phyloP scores from a whole-genome alignment of 805 yeast genomes.

The Saccharomycopsis sp. region DNA sequence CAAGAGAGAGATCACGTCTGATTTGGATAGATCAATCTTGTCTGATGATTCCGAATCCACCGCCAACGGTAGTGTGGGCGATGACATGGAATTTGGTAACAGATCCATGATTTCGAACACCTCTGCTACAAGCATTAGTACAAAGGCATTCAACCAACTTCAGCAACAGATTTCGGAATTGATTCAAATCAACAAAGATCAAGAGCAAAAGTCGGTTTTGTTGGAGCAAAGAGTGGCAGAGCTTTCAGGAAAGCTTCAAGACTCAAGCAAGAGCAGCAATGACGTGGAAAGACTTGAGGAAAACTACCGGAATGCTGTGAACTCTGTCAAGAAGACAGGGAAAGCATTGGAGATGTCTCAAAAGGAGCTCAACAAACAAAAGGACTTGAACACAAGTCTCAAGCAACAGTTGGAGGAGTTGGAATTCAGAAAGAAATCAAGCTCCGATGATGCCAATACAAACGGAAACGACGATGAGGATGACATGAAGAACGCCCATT shows the following conservation, averaged over 20 bases:
- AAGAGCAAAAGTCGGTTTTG: constrained; percentile 29
- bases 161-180: constrained; percentile 52
- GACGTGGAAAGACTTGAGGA: constrained; percentile 42
- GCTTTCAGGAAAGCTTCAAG: constrained; percentile 20
- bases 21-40: constrained; percentile 17
- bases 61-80: constrained; percentile 20
- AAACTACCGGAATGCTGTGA: constrained; percentile 63
- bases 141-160: constrained; percentile 28
- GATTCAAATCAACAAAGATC: constrained; percentile 37
- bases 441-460: constrained; percentile 14
- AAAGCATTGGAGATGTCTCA: constrained; percentile 68
- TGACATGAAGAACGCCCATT: constrained; percentile 42
- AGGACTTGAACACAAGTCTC: constrained; percentile 45
- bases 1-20: constrained; percentile 15
- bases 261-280: constrained; percentile 23
- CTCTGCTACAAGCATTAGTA: constrained; percentile 8
- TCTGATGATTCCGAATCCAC: constrained; percentile 6
- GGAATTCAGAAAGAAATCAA: constrained; percentile 32
- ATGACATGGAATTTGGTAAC: constrained; percentile 21
- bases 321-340: constrained; percentile 64
- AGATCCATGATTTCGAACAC: constrained; percentile 14
- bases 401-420: constrained; percentile 62
- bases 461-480: constrained; percentile 27
- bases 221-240: constrained; percentile 28
- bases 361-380: constrained; percentile 56